A percentile compares a stretch with the other conserved stretches of the same genome.
Conservation (phyloP, 2,329 filamentous ascomycete genomes). For the Fusarium sp. region DNA sequence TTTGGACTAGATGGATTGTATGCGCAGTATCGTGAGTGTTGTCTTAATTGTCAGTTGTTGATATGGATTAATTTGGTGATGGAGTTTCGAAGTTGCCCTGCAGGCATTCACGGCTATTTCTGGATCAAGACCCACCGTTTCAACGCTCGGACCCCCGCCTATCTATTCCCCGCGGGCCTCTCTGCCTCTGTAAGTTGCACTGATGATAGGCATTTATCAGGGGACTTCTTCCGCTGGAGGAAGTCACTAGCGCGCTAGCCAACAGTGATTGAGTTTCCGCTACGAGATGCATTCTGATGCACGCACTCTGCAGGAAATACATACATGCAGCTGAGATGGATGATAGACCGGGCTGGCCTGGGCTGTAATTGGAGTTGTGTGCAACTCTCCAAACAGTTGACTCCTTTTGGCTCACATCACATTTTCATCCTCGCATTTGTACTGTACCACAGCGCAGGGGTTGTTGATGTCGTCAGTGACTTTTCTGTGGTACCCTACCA, state of each 20-base stretch:
- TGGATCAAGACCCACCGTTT: slow-evolving; percentile 28
- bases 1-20: background rate
- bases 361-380: slow-evolving; percentile 3
- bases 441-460: slow-evolving; percentile 19
- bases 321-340: slow-evolving; percentile 29
- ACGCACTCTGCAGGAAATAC: slow-evolving; percentile 32
- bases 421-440: background rate
- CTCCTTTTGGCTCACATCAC: slow-evolving; percentile 3
- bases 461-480: slow-evolving; percentile 26
- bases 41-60: slow-evolving; percentile 7
- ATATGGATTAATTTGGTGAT: slow-evolving; percentile 21
- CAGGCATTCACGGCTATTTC: slow-evolving; percentile 29
- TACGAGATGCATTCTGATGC: background rate
- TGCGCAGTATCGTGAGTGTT: background rate
- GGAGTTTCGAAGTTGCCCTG: slow-evolving; percentile 24
- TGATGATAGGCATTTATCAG: slow-evolving; percentile 14
- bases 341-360: background rate
- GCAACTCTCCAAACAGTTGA: slow-evolving; percentile 17
- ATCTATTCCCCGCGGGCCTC: background rate
- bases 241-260: background rate
- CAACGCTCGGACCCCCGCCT: slow-evolving; percentile 30
- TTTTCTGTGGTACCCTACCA: slow-evolving; percentile 17
- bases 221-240: slow-evolving; percentile 20
- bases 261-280: slow-evolving; percentile 31
- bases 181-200: slow-evolving; percentile 16